These are phyloP conservation scores for Ophiostoma montium DNA, from an alignment of 2,329 filamentous ascomycete genomes.

Conservation along the genomic window DNA sequence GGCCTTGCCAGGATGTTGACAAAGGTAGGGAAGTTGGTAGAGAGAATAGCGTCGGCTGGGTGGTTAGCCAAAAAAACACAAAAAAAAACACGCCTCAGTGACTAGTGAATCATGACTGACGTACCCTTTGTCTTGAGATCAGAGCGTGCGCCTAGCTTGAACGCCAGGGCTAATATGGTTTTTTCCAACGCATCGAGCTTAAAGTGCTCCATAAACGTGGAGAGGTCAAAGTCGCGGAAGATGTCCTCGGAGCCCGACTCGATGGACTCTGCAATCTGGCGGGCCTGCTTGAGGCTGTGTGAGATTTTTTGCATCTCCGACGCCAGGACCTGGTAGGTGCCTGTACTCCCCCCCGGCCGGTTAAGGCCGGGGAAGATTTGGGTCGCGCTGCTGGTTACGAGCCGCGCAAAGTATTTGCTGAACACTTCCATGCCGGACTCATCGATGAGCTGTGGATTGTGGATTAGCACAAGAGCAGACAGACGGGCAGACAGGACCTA, in stretches of 20 bases:
- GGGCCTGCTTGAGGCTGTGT: constrained; percentile 66
- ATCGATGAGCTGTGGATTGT: constrained; percentile 62
- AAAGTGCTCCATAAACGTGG: constrained; percentile 91
- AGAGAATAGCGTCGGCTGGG: constrained; percentile 77
- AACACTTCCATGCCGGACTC: constrained; percentile 99
- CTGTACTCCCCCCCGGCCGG: constrained; percentile 58
- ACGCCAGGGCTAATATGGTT: constrained; percentile 74
- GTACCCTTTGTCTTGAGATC: constrained; percentile 91
- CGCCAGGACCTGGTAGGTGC: constrained; percentile 70
- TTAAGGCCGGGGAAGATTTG: constrained; percentile 77
- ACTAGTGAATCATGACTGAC: too few relatives aligned
- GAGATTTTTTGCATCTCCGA: constrained; percentile 78
- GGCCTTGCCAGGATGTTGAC: constrained; percentile 59
- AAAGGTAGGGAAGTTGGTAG: constrained; percentile 64
- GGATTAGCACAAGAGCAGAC: neutral
- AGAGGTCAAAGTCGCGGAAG: constrained; percentile 92
- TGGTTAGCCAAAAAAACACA: neutral
- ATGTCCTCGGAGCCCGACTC: constrained; percentile 83
- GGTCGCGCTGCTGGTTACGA: constrained; percentile 79
- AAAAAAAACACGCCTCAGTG: constrained; percentile 20
- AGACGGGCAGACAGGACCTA: too few relatives aligned
- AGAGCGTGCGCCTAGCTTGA: constrained; percentile 65
- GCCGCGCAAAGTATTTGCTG: constrained; percentile 84
- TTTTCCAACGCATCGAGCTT: constrained; percentile 80
- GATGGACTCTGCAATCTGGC: constrained; percentile 85